A percentile compares a stretch with the other conserved stretches of the same genome.
Conservation (phyloP, 345 rosid genomes). For the Cardamine occulta region DNA sequence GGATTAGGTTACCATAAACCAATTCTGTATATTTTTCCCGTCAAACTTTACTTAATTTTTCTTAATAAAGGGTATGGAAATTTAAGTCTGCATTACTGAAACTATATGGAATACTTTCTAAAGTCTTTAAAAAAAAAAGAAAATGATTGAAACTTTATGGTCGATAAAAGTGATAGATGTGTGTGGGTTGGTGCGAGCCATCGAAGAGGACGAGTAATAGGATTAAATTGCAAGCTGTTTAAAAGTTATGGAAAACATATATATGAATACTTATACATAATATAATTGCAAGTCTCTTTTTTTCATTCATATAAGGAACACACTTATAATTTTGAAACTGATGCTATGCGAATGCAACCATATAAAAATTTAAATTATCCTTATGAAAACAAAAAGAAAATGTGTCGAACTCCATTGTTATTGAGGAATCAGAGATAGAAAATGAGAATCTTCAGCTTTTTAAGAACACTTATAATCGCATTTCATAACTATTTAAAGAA, state of each 20-base stretch:
- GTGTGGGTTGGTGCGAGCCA: conserved; percentile 44
- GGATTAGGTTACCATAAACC: neutral
- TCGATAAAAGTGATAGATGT: conserved; percentile 26
- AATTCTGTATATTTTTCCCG: neutral
- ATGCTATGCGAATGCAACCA: neutral
- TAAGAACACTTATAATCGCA: neutral
- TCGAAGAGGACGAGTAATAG: neutral
- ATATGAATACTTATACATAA: neutral
- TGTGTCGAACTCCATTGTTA: neutral
- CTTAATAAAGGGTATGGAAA: neutral
- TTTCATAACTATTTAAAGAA: neutral
- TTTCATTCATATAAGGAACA: conserved; percentile 3
- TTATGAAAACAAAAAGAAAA: neutral
- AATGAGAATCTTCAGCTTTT: neutral
- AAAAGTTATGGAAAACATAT: neutral
- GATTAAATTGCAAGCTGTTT: neutral
- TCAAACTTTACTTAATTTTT: neutral
- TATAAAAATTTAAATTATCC: neutral
- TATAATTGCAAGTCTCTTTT: neutral
- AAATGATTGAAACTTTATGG: conserved; percentile 33
- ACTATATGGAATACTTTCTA: neutral
- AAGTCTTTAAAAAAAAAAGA: neutral
- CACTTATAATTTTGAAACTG: neutral
- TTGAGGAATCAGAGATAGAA: neutral
- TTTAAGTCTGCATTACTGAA: neutral